phyloP scores from a whole-genome alignment of 805 yeast genomes.

The Blastobotrys robertii region DNA sequence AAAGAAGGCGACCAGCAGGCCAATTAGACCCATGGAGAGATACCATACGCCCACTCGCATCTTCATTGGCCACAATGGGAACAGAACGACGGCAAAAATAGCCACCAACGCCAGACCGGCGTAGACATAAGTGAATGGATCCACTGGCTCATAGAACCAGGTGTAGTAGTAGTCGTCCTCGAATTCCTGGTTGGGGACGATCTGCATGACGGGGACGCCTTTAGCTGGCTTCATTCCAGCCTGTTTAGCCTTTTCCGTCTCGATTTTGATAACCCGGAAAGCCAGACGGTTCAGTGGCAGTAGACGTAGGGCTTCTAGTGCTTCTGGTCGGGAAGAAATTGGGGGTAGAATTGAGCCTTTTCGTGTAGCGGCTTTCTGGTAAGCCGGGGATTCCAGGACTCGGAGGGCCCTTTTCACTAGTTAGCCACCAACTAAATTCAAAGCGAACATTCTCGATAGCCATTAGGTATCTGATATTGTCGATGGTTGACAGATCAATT shows the following conservation, averaged over 20 bases:
- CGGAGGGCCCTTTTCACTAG: slow-evolving; percentile 63
- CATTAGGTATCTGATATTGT: neutral
- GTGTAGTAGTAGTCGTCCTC: slow-evolving; percentile 51
- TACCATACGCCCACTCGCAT: slow-evolving; percentile 92
- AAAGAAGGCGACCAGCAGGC: slow-evolving; percentile 65
- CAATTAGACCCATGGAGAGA: slow-evolving; percentile 65
- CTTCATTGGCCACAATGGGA: slow-evolving; percentile 91
- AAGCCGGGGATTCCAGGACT: slow-evolving; percentile 67
- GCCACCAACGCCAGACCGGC: slow-evolving; percentile 59
- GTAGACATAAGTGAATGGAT: slow-evolving; percentile 50
- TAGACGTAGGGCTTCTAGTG: slow-evolving; percentile 51
- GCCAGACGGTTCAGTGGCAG: slow-evolving; percentile 67
- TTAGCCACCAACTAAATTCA: too few relatives aligned
- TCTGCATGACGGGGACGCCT: slow-evolving; percentile 36
- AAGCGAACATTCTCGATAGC: neutral
- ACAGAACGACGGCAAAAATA: slow-evolving; percentile 54
- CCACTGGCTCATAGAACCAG: slow-evolving; percentile 74
- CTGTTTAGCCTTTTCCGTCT: slow-evolving; percentile 47
- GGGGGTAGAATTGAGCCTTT: slow-evolving; percentile 41
- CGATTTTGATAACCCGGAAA: slow-evolving; percentile 66
- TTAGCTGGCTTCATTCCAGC: slow-evolving; percentile 64
- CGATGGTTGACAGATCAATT: too few relatives aligned
- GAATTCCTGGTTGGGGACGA: slow-evolving; percentile 30
- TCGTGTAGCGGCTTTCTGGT: slow-evolving; percentile 34
- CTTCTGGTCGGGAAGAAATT: slow-evolving; percentile 42